These are phyloP conservation scores for Penicillium sp. DNA, from an alignment of 2,329 filamentous ascomycete genomes.

Conservation along the genomic window DNA sequence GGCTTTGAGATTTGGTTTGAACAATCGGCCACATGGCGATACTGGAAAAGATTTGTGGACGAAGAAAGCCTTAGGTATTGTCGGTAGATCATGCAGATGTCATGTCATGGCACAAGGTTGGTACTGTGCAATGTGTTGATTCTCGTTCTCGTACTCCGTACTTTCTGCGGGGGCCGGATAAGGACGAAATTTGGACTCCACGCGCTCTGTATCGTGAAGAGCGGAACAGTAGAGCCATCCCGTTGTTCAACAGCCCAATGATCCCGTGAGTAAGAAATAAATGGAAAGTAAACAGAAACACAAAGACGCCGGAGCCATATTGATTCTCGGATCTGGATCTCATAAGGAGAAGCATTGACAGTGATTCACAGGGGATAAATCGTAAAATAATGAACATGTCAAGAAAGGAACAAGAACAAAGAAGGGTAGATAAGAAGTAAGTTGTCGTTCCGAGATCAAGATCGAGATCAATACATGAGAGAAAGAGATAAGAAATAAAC, in stretches of 20 bases:
- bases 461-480: slow-evolving; percentile 12
- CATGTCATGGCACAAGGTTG: neutral
- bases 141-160: slow-evolving; percentile 2
- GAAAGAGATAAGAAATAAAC: slow-evolving; percentile 16
- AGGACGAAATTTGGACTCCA: neutral
- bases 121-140: slow-evolving; percentile 3
- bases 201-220: slow-evolving; percentile 3
- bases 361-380: slow-evolving; percentile 12
- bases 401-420: slow-evolving; percentile 16
- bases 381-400: slow-evolving; percentile 18
- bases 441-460: neutral
- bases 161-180: slow-evolving; percentile 1
- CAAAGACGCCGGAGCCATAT: slow-evolving; percentile 5
- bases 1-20: neutral
- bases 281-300: slow-evolving; percentile 6
- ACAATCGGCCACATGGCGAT: neutral
- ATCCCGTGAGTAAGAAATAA: neutral
- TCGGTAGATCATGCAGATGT: slow-evolving; percentile 1
- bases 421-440: slow-evolving; percentile 16
- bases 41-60: neutral
- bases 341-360: slow-evolving; percentile 15
- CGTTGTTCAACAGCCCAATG: neutral
- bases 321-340: slow-evolving; percentile 9
- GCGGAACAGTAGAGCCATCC: neutral
- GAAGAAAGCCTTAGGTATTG: neutral